Percentiles rank a stretch among this genome's conserved stretches.
These are phyloP conservation scores for Rhodamnia argentea DNA, from an alignment of 345 rosid genomes.

Conservation along the genomic window DNA sequence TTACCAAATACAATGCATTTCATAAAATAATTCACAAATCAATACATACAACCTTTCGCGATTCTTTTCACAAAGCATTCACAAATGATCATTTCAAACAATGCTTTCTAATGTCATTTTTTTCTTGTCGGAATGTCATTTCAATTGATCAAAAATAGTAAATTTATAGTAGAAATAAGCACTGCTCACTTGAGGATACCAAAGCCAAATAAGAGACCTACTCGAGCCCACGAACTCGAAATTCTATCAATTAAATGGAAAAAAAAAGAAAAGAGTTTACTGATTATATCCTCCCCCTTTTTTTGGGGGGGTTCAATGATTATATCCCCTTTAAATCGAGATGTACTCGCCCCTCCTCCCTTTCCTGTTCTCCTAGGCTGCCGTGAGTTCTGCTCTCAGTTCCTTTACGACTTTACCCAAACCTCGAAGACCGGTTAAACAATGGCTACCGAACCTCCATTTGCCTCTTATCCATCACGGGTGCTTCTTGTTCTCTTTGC, in stretches of 20 bases:
- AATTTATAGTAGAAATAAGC: background rate
- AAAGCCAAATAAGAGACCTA: background rate
- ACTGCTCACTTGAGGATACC: background rate
- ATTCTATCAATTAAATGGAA: background rate
- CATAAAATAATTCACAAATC: no score
- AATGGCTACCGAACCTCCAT: background rate
- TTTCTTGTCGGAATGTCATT: background rate
- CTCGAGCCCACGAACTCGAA: background rate
- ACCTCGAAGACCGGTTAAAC: background rate
- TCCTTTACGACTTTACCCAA: background rate
- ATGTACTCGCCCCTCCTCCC: background rate
- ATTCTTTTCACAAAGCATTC: background rate
- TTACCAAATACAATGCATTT: no score
- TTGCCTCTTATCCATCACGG: background rate
- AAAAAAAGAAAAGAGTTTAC: background rate
- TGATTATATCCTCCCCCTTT: no score
- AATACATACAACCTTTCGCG: background rate
- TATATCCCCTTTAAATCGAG: background rate
- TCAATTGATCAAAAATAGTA: background rate
- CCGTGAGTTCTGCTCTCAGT: background rate
- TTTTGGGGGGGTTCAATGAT: no score
- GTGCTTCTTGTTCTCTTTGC: background rate
- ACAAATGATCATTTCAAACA: no score
- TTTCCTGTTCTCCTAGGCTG: background rate
- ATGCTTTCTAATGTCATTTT: no score